Conservation (phyloP, 2,329 filamentous ascomycete species). For the Teratosphaeria destructans region DNA sequence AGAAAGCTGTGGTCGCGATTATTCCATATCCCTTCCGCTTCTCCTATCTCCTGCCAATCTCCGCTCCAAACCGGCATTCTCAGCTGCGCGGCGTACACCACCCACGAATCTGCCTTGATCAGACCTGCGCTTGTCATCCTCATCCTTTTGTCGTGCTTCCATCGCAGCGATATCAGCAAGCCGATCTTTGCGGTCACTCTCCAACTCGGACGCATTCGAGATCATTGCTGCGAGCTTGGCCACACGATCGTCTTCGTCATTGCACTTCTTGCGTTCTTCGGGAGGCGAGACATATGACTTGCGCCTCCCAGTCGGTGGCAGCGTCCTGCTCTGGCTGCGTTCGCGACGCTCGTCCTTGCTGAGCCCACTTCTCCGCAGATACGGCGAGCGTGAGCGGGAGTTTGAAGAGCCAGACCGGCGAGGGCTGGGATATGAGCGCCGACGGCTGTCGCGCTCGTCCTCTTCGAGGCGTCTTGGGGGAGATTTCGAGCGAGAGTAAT, state of each 20-base stretch:
- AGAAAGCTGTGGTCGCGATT: background rate
- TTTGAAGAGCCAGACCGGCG: slow-evolving; percentile 25
- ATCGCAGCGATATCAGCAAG: slow-evolving; percentile 55
- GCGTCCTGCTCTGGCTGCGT: slow-evolving; percentile 6
- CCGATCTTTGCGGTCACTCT: slow-evolving; percentile 58
- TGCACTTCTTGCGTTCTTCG: slow-evolving; percentile 11
- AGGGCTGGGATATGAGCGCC: slow-evolving; percentile 25
- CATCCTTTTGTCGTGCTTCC: slow-evolving; percentile 54
- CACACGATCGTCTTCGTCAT: slow-evolving; percentile 26
- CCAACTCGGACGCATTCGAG: slow-evolving; percentile 46
- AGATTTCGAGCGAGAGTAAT: slow-evolving; percentile 17
- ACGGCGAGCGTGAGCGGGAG: slow-evolving; percentile 24
- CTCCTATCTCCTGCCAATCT: slow-evolving; percentile 12
- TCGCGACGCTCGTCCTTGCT: slow-evolving; percentile 7
- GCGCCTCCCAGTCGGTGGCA: slow-evolving; percentile 10
- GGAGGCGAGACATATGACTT: slow-evolving; percentile 19
- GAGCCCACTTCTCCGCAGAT: slow-evolving; percentile 9
- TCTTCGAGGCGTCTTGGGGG: slow-evolving; percentile 27
- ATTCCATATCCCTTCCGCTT: background rate
- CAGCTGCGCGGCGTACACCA: slow-evolving; percentile 22
- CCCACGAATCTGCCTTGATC: slow-evolving; percentile 28
- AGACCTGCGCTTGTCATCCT: slow-evolving; percentile 46
- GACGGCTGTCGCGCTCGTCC: slow-evolving; percentile 21
- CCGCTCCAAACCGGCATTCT: slow-evolving; percentile 20
- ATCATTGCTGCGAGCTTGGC: slow-evolving; percentile 32